phyloP scores from a whole-genome alignment of 352 stramenopile species.

The Lagenidium sp. region DNA sequence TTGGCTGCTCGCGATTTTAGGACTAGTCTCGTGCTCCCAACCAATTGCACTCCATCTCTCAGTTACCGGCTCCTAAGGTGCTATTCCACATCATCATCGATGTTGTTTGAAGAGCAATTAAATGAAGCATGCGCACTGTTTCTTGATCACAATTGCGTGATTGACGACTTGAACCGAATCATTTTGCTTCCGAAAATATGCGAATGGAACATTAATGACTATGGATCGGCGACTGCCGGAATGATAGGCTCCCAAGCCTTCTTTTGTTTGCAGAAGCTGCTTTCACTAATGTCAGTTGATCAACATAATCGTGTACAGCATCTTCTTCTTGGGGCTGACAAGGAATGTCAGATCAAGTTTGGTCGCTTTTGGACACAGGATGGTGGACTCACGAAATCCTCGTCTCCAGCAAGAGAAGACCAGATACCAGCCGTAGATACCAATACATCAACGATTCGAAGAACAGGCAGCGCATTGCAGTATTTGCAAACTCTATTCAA shows the following conservation, averaged over 20 bases:
- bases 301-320: constrained; percentile 48
- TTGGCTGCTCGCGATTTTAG: constrained; percentile 16
- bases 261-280: constrained; percentile 53
- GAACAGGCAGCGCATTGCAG: constrained; percentile 4
- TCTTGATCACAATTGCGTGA: constrained; percentile 24
- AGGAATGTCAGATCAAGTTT: constrained; percentile 49
- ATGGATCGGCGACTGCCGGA: not conserved
- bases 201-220: constrained; percentile 38
- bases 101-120: constrained; percentile 18
- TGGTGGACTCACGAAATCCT: not conserved
- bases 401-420: not conserved
- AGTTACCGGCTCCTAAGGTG: constrained; percentile 60
- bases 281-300: constrained; percentile 45
- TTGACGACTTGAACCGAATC: constrained; percentile 25
- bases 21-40: constrained; percentile 37
- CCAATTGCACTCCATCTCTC: constrained; percentile 29
- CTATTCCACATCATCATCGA: constrained; percentile 25
- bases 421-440: not conserved
- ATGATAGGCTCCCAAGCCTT: constrained; percentile 32
- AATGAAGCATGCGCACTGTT: constrained; percentile 38
- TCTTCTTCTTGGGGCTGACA: constrained; percentile 41
- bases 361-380: constrained; percentile 50
- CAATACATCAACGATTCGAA: not conserved
- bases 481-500: constrained; percentile 15
- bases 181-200: constrained; percentile 52